phyloP scores from a whole-genome alignment of 768 basidiomycete genomes.

The Mycena polygramma region DNA sequence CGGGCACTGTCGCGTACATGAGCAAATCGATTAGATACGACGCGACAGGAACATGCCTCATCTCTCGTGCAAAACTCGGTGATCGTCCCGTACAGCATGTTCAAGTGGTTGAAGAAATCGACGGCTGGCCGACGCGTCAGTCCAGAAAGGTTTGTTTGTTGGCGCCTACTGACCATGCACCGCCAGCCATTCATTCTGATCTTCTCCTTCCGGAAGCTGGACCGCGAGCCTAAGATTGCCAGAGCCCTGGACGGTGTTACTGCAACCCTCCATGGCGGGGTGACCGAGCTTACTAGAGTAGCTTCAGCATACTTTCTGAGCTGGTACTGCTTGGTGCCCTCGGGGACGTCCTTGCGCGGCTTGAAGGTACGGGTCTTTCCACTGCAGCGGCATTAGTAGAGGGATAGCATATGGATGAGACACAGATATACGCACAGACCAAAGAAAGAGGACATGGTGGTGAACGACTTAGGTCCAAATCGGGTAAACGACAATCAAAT shows the following conservation, averaged over 20 bases:
- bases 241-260: slow-evolving; percentile 74
- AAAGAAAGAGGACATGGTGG: slow-evolving; percentile 89
- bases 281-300: slow-evolving; percentile 73
- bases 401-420: not conserved
- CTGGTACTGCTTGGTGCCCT: slow-evolving; percentile 98
- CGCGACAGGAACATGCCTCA: slow-evolving; percentile 68
- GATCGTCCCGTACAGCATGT: slow-evolving; percentile 98
- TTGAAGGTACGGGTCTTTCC: slow-evolving; percentile 97
- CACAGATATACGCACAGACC: slow-evolving; percentile 72
- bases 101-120: slow-evolving; percentile 99
- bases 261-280: not conserved
- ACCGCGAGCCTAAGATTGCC: slow-evolving; percentile 95
- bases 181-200: slow-evolving; percentile 98
- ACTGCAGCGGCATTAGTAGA: slow-evolving; percentile 52
- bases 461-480: slow-evolving; percentile 2
- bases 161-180: slow-evolving; percentile 84
- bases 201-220: slow-evolving; percentile 95
- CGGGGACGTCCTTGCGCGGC: slow-evolving; percentile 93
- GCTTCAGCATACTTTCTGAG: slow-evolving; percentile 97
- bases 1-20: slow-evolving; percentile 72
- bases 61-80: slow-evolving; percentile 98
- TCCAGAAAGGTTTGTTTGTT: not conserved
- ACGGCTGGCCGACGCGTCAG: slow-evolving; percentile 71
- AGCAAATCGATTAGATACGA: slow-evolving; percentile 26
- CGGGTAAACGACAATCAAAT: not conserved